Base-by-base conservation (phyloP, 108 stramenopile genomes). In the Nitzschia sp. region DNA sequence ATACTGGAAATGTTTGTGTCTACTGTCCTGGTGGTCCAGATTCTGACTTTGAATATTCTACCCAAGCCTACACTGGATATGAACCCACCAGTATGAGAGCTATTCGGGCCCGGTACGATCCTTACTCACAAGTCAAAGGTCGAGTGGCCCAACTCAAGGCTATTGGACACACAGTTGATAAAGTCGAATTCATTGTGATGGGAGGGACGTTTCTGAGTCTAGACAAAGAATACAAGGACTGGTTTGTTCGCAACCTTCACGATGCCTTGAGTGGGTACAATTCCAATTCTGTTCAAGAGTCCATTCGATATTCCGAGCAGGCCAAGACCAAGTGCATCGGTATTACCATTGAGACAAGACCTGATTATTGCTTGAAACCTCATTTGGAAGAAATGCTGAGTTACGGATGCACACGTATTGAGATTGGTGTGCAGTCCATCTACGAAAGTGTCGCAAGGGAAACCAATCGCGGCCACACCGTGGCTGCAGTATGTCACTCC, bases 371-470 rank as follows among this genome's bases (percentile, higher is more conserved):
- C 78, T 72, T 95, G 8, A 92, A 91, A 61, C 94, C 95, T 2
- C 95, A 97, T 77, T 71, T 98, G 55, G 88, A 88, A 52, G 90
- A 94, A 67, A 95, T 99, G 92, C 69, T 96, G 48, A 76, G 80
- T 55, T 99, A 97, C 72, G 98, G 98, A 39, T 99, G 98, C 73
- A 99, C 98, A 19, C 75, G 98, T 8, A 92, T 99, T 68, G 96
- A 99, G 72, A 97, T 99, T 70, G 98, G 98, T 5, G 95, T 99
- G 9, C 98, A 99, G 81, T 80, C 79, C 59, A 88, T 96, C 22
- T 96, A 97, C 69, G 96, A 97, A 75, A 82, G 71, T 57, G 91
- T 98, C 10, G 94, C 96, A 14, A 63, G 92, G 52, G 95, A 97
- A 69, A 96, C 96, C 54, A 98, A 95, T 81, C 91, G 97, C 6